These are phyloP conservation scores for Aspergillus niger DNA, from an alignment of 2,329 filamentous ascomycete species.

Conservation along the genomic window DNA sequence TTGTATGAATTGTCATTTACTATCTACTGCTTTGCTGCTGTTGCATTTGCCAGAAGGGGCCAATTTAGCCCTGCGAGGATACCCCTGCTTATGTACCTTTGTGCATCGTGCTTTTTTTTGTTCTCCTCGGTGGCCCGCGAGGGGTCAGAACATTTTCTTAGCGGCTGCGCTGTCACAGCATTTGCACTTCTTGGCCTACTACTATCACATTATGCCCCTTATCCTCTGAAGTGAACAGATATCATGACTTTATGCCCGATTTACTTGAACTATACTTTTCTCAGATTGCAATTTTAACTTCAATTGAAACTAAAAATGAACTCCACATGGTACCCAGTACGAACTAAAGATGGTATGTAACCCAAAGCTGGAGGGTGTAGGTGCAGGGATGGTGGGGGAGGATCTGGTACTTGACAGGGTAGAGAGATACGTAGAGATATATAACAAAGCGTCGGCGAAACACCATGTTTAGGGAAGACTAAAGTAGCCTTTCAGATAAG, in stretches of 20 bases:
- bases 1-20: conserved; percentile 3
- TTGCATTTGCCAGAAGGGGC: conserved; percentile 5
- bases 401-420: too few species aligned
- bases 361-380: background rate
- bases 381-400: background rate
- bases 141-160: background rate
- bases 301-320: background rate
- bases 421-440: too few species aligned
- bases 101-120: background rate
- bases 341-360: background rate
- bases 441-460: too few species aligned
- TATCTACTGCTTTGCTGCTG: background rate
- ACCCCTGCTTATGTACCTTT: conserved; percentile 5
- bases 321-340: background rate
- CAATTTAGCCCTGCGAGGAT: conserved; percentile 6
- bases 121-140: background rate
- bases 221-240: background rate
- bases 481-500: background rate
- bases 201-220: background rate
- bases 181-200: background rate
- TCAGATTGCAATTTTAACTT: background rate
- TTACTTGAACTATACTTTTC: background rate
- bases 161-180: background rate
- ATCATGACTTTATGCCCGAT: background rate
- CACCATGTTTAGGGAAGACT: too few species aligned